phyloP scores from a whole-genome alignment of 2,329 filamentous ascomycete genomes.

The Akanthomyces lecanii region DNA sequence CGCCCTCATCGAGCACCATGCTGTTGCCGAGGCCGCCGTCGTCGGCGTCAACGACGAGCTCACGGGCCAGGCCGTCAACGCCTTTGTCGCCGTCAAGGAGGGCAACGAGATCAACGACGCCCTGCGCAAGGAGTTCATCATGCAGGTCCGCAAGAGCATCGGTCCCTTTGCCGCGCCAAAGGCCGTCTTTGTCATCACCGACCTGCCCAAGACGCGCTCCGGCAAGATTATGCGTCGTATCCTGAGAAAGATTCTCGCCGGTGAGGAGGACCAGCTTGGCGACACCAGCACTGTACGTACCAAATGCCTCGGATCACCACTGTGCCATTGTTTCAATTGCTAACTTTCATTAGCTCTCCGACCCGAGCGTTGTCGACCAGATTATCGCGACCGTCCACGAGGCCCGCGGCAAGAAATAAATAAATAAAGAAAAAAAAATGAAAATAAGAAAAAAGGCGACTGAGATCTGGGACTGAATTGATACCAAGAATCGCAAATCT shows the following conservation, averaged over 20 bases:
- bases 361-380: constrained; percentile 77
- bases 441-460: background rate
- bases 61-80: constrained; percentile 94
- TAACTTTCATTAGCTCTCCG: constrained; percentile 59
- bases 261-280: constrained; percentile 94
- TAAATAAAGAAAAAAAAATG: background rate
- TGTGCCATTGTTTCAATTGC: background rate
- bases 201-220: constrained; percentile 93
- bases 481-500: constrained; percentile 11
- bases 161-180: constrained; percentile 97
- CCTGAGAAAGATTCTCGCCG: constrained; percentile 92
- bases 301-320: background rate
- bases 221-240: constrained; percentile 99
- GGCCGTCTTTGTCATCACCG: constrained; percentile 83
- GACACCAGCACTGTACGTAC: constrained; percentile 80
- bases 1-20: constrained; percentile 84
- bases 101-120: constrained; percentile 71
- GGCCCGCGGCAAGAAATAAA: constrained; percentile 46
- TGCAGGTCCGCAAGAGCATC: constrained; percentile 96
- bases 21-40: constrained; percentile 90
- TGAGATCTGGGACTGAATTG: background rate
- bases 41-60: constrained; percentile 91
- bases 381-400: constrained; percentile 79
- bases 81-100: constrained; percentile 91
- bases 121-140: constrained; percentile 85